These are phyloP conservation scores for Chrysoporthe austroafricana DNA, from an alignment of 2,329 filamentous ascomycete species.

Conservation along the genomic window DNA sequence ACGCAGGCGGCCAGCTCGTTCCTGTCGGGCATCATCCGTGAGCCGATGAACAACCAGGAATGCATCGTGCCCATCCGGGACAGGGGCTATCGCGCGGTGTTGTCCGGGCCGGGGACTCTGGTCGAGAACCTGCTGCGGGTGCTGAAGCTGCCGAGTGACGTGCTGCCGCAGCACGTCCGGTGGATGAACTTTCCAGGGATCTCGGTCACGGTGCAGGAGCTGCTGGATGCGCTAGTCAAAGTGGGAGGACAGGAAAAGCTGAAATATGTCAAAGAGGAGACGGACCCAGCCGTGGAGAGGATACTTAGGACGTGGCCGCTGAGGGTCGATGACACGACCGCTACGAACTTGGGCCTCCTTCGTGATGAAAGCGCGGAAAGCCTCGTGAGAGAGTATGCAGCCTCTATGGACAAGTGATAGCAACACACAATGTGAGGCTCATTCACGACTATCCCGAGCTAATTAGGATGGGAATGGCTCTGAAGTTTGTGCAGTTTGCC, in stretches of 20 bases:
- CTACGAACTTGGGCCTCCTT: constrained; percentile 18
- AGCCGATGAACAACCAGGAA: constrained; percentile 47
- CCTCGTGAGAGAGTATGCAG: constrained; percentile 26
- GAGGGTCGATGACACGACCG: constrained; percentile 49
- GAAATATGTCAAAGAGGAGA: constrained; percentile 50
- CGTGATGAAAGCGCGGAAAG: constrained; percentile 27
- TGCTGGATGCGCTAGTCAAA: constrained; percentile 53
- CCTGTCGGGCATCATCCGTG: constrained; percentile 64
- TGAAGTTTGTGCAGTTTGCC: constrained; percentile 2
- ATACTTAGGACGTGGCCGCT: constrained; percentile 61
- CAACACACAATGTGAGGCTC: neutral
- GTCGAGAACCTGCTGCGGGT: constrained; percentile 50
- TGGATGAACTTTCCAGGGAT: constrained; percentile 55
- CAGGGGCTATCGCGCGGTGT: constrained; percentile 48
- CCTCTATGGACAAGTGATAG: constrained; percentile 16
- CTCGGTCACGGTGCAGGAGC: constrained; percentile 56
- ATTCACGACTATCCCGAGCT: neutral
- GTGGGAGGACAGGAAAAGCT: constrained; percentile 52
- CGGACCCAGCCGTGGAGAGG: constrained; percentile 49
- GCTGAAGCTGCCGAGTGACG: constrained; percentile 44
- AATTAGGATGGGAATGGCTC: neutral
- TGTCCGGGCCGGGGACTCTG: constrained; percentile 50
- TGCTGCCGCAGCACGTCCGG: constrained; percentile 37
- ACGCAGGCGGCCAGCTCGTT: constrained; percentile 65
- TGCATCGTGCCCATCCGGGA: constrained; percentile 24